A percentile compares a stretch with the other conserved stretches of the same genome.
These are phyloP conservation scores for Pisolithus albus DNA, from an alignment of 768 basidiomycete species.

Conservation along the genomic window DNA sequence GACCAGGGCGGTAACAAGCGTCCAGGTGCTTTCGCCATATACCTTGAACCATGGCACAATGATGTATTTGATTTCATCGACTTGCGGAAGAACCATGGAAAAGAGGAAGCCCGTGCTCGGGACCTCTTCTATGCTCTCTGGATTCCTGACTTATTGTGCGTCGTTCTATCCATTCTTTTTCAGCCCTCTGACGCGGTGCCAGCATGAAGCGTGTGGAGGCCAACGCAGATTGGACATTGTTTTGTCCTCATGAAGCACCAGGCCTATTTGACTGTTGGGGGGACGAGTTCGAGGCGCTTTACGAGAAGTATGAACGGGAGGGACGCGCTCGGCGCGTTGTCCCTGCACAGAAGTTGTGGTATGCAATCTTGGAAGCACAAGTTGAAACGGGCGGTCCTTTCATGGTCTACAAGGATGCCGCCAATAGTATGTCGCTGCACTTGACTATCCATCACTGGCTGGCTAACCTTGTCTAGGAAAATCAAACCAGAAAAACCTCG, in stretches of 20 bases:
- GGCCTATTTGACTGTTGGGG: slow-evolving; percentile 83
- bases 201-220: slow-evolving; percentile 97
- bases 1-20: slow-evolving; percentile 99
- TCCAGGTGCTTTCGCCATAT: slow-evolving; percentile 96
- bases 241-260: slow-evolving; percentile 97
- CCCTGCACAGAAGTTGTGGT: slow-evolving; percentile 98
- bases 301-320: slow-evolving; percentile 83
- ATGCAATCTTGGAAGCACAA: slow-evolving; percentile 92
- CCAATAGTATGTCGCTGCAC: slow-evolving; percentile 56
- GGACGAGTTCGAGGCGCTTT: slow-evolving; percentile 82
- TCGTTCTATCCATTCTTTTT: not conserved
- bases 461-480: slow-evolving; percentile 51
- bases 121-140: slow-evolving; percentile 98
- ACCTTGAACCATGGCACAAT: slow-evolving; percentile 98
- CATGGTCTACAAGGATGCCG: slow-evolving; percentile 97
- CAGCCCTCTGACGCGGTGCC: not conserved
- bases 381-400: slow-evolving; percentile 99
- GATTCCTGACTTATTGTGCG: slow-evolving; percentile 95
- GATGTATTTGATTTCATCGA: slow-evolving; percentile 98
- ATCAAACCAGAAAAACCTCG: slow-evolving; percentile 97
- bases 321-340: slow-evolving; percentile 79
- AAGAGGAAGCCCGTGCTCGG: slow-evolving; percentile 93
- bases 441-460: not conserved
- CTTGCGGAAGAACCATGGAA: slow-evolving; percentile 97
- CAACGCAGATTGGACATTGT: slow-evolving; percentile 87